A percentile compares a stretch with the other conserved stretches of the same genome.
phyloP scores from a whole-genome alignment of 331 rosid genomes.

The Acacia pycnantha region DNA sequence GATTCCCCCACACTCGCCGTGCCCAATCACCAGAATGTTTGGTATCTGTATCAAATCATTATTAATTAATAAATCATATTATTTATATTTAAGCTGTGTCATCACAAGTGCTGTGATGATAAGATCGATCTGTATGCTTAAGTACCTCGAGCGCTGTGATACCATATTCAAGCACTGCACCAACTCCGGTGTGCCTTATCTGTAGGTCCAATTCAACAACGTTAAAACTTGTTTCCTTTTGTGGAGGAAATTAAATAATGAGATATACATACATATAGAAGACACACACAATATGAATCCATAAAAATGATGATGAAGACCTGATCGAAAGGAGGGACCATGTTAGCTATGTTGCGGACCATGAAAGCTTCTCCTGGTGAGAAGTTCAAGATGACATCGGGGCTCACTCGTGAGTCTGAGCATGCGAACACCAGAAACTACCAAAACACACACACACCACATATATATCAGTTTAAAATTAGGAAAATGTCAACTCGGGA shows the following conservation, averaged over 20 bases:
- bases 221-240: not conserved
- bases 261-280: not conserved
- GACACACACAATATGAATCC: not conserved
- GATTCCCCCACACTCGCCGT: no score
- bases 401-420: slow-evolving; percentile 79
- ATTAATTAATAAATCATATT: no score
- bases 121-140: no score
- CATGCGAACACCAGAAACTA: slow-evolving; percentile 74
- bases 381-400: slow-evolving; percentile 47
- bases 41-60: no score
- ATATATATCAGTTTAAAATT: not conserved
- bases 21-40: no score
- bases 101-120: no score
- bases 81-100: no score
- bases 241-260: no score
- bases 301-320: slow-evolving; percentile 18
- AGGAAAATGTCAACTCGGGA: no score
- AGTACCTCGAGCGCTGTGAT: slow-evolving; percentile 37
- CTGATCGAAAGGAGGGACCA: slow-evolving; percentile 66
- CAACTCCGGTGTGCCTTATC: slow-evolving; percentile 56
- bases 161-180: slow-evolving; percentile 66
- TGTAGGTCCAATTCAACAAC: slow-evolving; percentile 11
- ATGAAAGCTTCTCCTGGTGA: slow-evolving; percentile 68
- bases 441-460: not conserved
- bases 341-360: slow-evolving; percentile 66